Conservation (phyloP, 2,329 filamentous ascomycete genomes). For the Trichoderma sp. region DNA sequence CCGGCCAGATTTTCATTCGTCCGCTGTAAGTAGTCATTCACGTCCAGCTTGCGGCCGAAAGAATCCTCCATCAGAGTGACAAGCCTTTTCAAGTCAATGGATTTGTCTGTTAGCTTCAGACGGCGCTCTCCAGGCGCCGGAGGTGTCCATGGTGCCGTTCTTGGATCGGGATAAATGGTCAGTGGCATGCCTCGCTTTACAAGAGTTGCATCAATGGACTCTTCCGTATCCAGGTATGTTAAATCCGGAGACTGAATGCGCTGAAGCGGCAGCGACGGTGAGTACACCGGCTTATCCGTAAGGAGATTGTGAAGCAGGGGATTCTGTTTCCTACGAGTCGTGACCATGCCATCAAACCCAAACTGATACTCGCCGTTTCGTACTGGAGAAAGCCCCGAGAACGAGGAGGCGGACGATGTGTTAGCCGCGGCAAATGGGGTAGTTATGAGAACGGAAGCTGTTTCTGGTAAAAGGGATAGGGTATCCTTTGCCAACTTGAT, state of each 20-base stretch:
- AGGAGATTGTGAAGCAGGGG: slow-evolving; percentile 92
- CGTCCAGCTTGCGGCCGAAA: slow-evolving; percentile 80
- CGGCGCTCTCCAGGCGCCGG: slow-evolving; percentile 56
- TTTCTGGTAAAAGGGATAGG: slow-evolving; percentile 72
- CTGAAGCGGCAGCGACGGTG: slow-evolving; percentile 79
- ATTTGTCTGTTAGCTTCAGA: slow-evolving; percentile 71
- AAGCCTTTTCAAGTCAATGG: slow-evolving; percentile 78
- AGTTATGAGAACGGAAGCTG: slow-evolving; percentile 84
- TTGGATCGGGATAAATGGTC: slow-evolving; percentile 75
- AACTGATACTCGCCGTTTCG: slow-evolving; percentile 50
- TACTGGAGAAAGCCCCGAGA: slow-evolving; percentile 36
- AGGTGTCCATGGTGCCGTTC: slow-evolving; percentile 65
- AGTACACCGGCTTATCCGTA: slow-evolving; percentile 90
- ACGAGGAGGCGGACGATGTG: slow-evolving; percentile 20
- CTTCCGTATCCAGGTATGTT: slow-evolving; percentile 32
- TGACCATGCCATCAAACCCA: slow-evolving; percentile 48
- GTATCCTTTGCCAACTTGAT: slow-evolving; percentile 67
- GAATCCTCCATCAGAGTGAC: slow-evolving; percentile 90
- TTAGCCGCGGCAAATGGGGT: slow-evolving; percentile 77
- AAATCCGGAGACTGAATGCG: slow-evolving; percentile 47
- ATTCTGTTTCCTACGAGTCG: slow-evolving; percentile 61
- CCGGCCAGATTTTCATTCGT: slow-evolving; percentile 80
- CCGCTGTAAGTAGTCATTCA: slow-evolving; percentile 76
- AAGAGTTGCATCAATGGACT: slow-evolving; percentile 63
- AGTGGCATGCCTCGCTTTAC: slow-evolving; percentile 90